Evolutionary conservation across 192 early-diverging fungal genomes (phyloP).

Genomic region (Podochytrium sp.): DNA sequence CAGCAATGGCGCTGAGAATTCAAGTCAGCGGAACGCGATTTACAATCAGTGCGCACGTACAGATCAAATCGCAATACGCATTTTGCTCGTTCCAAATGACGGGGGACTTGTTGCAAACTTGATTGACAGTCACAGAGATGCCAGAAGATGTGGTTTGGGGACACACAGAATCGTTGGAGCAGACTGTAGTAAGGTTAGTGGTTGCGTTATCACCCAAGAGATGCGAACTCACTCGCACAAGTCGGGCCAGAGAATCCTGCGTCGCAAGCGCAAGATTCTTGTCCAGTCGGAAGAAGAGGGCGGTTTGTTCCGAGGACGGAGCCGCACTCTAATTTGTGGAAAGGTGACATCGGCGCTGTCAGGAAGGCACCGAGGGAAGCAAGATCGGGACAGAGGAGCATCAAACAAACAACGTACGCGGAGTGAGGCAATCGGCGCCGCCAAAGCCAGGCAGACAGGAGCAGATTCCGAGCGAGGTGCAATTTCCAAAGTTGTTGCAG

Average conservation of each 20-base stretch:
- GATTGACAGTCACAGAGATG: slow-evolving; percentile 10
- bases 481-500: slow-evolving; percentile 51
- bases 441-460: slow-evolving; percentile 45
- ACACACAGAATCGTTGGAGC: slow-evolving; percentile 50
- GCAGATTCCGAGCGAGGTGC: slow-evolving; percentile 30
- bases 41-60: slow-evolving; percentile 2
- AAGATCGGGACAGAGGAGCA: no score
- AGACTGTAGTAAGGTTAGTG: slow-evolving; percentile 21
- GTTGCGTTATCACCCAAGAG: background rate
- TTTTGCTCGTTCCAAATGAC: slow-evolving; percentile 44
- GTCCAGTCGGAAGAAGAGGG: slow-evolving; percentile 5
- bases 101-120: slow-evolving; percentile 57
- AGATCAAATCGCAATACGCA: slow-evolving; percentile 46
- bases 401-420: slow-evolving; percentile 30
- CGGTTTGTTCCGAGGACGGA: slow-evolving; percentile 27
- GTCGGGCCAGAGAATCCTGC: slow-evolving; percentile 61
- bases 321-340: slow-evolving; percentile 28
- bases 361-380: no score
- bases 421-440: slow-evolving; percentile 41
- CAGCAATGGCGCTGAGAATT: slow-evolving; percentile 37
- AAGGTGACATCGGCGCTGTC: background rate
- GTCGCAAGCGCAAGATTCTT: slow-evolving; percentile 48
- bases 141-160: slow-evolving; percentile 36
- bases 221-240: slow-evolving; percentile 45
- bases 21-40: background rate